A percentile compares a stretch with the other conserved stretches of the same genome.
Evolutionary conservation across 805 yeast genomes (phyloP).

Genomic region (Cyberlindnera suaveolens): DNA sequence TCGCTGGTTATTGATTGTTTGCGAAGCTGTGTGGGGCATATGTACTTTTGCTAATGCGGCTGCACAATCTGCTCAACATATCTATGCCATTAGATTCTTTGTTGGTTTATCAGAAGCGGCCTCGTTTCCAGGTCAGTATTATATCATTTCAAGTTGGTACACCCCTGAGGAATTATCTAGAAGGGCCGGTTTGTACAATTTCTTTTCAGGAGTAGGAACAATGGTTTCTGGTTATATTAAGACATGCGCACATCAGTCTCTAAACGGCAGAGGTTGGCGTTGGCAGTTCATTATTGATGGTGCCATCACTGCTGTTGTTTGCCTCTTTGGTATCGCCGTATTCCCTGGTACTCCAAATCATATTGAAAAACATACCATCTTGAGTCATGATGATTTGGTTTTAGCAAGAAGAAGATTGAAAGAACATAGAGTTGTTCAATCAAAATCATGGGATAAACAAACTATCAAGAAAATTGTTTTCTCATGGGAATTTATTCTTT

Average conservation of each 20-base stretch:
- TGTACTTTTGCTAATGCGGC: slow-evolving; percentile 1
- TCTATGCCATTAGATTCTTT: slow-evolving; percentile 47
- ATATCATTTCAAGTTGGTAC: slow-evolving; percentile 52
- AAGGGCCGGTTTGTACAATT: slow-evolving; percentile 42
- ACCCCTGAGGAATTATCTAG: slow-evolving; percentile 47
- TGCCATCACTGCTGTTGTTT: slow-evolving; percentile 10
- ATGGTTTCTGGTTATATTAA: slow-evolving; percentile 32
- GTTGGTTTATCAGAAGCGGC: slow-evolving; percentile 60
- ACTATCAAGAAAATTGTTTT: too few species aligned
- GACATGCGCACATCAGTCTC: slow-evolving; percentile 5
- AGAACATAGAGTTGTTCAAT: too few species aligned
- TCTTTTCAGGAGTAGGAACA: slow-evolving; percentile 4
- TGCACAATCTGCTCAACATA: slow-evolving; percentile 13
- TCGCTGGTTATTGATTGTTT: background rate
- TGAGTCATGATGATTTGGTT: too few species aligned
- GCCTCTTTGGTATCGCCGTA: slow-evolving; percentile 16
- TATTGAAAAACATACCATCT: too few species aligned
- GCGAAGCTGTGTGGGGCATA: background rate
- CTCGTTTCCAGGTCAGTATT: slow-evolving; percentile 52
- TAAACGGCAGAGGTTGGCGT: slow-evolving; percentile 8
- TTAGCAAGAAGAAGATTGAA: too few species aligned
- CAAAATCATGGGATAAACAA: too few species aligned
- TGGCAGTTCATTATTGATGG: slow-evolving; percentile 13
- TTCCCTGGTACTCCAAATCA: too few species aligned
- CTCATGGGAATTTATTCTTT: too few species aligned